Evolutionary conservation across 495 filamentous ascomycete species (phyloP), one percentile per base, ranked within the genome.

Genomic region (Pseudevernia furfuracea): DNA sequence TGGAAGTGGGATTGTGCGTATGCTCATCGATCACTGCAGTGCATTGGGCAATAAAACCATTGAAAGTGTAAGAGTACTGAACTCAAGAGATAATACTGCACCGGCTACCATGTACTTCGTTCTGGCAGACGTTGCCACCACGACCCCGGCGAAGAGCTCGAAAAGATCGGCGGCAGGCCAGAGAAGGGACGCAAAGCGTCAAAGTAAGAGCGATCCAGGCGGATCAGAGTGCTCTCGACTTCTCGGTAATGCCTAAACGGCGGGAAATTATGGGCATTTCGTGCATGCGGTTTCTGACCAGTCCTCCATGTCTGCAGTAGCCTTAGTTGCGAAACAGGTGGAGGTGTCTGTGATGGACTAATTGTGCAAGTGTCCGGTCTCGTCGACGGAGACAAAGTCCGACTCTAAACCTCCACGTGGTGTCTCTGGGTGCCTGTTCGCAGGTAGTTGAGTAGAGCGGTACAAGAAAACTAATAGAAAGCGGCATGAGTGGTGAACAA

Each of bases 361-460:
- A 59, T 37, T 37, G 56, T 15, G 56, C 56, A 59, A 59, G 56
- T 59, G 32, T 32, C 55, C 23, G 10, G 55, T 23, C 17, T 34
- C 55, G 55, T 23, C 32, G 56, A 28, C 56, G 56, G 56, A 59
- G 56, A 59, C 56, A 59, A 37, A 59, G 23, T 58, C 30, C 55
- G 55, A 58, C 55, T 58, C 55, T 58, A 58, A 28, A 58, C 55
- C 55, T 58, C 55, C 55, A 58, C 55, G 55, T 58, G 55, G 28
- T 58, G 55, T 58, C 55, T 58, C 28, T 58, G 30, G 55, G 55
- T 58, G 23, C 55, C 55, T 58, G 28, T 58, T 58, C 55, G 55
- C 55, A 58, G 55, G 55, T 58, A 58, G 68, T 17, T 58, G 55
- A 58, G 55, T 58, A 58, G 55, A 58, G 55, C 55, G 55, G 55